Percentiles rank a stretch among this genome's conserved stretches.
Evolutionary conservation across 2,329 filamentous ascomycete species (phyloP).

Genomic region (Penicillium sp.): DNA sequence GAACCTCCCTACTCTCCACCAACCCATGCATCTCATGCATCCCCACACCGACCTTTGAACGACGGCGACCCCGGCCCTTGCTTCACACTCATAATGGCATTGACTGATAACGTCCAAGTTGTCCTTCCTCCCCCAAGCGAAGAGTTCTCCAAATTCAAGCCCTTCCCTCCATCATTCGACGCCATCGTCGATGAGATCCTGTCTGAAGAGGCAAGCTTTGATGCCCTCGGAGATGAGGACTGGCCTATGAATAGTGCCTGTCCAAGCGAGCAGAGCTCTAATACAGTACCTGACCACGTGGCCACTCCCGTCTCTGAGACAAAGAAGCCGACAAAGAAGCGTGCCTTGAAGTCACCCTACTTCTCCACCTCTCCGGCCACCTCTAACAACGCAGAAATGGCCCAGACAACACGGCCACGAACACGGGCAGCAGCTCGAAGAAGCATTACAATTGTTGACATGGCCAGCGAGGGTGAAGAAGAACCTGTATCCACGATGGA

Average conservation of each 20-base stretch:
- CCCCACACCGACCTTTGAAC: not conserved
- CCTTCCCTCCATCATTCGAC: constrained; percentile 19
- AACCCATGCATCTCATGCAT: not conserved
- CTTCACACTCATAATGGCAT: not conserved
- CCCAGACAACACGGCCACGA: not conserved
- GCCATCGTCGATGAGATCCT: constrained; percentile 27
- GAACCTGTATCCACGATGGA: not conserved
- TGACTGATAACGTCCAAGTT: constrained; percentile 12
- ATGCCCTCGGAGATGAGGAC: constrained; percentile 5
- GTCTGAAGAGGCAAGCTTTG: constrained; percentile 24
- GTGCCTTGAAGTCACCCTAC: not conserved
- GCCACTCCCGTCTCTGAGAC: not conserved
- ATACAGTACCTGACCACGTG: not conserved
- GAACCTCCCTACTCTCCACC: not conserved
- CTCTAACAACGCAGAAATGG: not conserved
- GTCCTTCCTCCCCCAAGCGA: constrained; percentile 20
- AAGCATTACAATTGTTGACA: constrained; percentile 11
- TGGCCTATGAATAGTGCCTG: not conserved
- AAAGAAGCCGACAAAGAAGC: not conserved
- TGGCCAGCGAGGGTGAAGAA: constrained; percentile 5
- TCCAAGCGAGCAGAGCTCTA: not conserved
- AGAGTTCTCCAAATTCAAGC: constrained; percentile 21
- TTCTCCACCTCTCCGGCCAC: not conserved
- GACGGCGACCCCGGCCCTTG: not conserved
- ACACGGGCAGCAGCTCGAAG: not conserved